These are phyloP conservation scores for Venturia oleaginea DNA, from an alignment of 2,329 filamentous ascomycete genomes.

Conservation along the genomic window DNA sequence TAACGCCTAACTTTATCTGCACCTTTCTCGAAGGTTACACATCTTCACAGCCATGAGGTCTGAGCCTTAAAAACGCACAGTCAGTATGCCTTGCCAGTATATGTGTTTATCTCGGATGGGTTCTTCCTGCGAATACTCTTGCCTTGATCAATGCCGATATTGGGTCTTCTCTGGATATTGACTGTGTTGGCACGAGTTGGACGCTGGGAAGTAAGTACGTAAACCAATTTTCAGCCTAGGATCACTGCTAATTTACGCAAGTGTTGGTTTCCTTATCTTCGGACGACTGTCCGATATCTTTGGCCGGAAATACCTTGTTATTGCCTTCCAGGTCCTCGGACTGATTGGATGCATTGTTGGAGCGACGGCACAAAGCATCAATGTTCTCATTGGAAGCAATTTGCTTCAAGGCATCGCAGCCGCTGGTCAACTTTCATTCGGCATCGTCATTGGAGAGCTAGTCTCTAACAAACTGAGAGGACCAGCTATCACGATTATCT, in stretches of 20 bases:
- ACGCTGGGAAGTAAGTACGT: conserved; percentile 25
- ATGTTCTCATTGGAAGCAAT: conserved; percentile 31
- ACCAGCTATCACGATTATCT: conserved; percentile 20
- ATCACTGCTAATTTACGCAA: conserved; percentile 16
- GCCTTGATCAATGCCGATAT: conserved; percentile 15
- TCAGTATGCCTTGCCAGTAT: conserved; percentile 21
- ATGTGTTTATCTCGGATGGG: conserved; percentile 24
- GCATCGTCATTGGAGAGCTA: conserved; percentile 35
- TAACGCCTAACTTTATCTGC: conserved; percentile 13
- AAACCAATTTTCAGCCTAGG: background rate
- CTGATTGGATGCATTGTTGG: conserved; percentile 34
- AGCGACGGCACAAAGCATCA: conserved; percentile 26
- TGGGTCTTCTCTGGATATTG: conserved; percentile 17
- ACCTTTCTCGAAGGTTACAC: conserved; percentile 11
- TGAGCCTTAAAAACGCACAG: conserved; percentile 10
- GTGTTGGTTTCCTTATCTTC: conserved; percentile 31
- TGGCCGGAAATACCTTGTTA: conserved; percentile 34
- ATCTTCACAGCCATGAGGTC: background rate
- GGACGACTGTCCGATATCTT: conserved; percentile 37
- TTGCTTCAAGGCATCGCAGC: conserved; percentile 32
- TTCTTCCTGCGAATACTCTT: conserved; percentile 24
- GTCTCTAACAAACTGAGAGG: conserved; percentile 35
- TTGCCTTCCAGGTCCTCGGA: conserved; percentile 26
- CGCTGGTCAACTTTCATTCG: conserved; percentile 35
- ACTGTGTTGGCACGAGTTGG: conserved; percentile 27